Evolutionary conservation across 1,139 yeast species (phyloP).

Genomic region (Saccharomyces pastorianus): DNA sequence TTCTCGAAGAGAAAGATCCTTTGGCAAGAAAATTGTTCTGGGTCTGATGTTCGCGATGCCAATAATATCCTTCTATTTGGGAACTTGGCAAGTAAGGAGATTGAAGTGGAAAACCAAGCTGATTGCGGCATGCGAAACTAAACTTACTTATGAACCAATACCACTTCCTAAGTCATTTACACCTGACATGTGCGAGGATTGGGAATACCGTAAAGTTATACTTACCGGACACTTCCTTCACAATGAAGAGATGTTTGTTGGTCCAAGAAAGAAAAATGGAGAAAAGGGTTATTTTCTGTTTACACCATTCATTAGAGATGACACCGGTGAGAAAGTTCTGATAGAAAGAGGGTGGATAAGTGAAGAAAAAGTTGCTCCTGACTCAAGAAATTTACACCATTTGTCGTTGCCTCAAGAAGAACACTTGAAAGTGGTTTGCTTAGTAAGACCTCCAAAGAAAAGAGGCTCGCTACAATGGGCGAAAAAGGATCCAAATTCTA

Average conservation of each 20-base stretch:
- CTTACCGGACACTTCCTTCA: conserved; percentile 75
- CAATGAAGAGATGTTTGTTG: conserved; percentile 81
- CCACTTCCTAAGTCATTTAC: conserved; percentile 56
- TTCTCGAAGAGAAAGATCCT: conserved; percentile 24
- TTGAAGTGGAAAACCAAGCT: conserved; percentile 83
- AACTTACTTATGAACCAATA: conserved; percentile 64
- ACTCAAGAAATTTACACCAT: conserved; percentile 51
- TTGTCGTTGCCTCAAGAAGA: conserved; percentile 68
- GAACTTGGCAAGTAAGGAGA: conserved; percentile 89
- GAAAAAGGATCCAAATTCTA: conserved; percentile 55
- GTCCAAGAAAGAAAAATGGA: conserved; percentile 77
- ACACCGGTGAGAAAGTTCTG: conserved; percentile 64
- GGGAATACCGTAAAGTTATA: conserved; percentile 72
- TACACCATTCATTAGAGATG: conserved; percentile 71
- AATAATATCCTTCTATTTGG: conserved; percentile 70
- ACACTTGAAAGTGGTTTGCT: conserved; percentile 56
- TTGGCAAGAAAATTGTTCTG: conserved; percentile 44
- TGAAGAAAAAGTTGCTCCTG: conserved; percentile 63
- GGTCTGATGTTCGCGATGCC: conserved; percentile 78
- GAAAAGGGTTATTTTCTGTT: conserved; percentile 70
- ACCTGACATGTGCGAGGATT: conserved; percentile 42
- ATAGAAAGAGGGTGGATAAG: conserved; percentile 91
- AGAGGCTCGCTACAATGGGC: conserved; percentile 70
- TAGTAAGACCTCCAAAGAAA: conserved; percentile 63
- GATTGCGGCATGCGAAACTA: conserved; percentile 74